Evolutionary conservation across 23 red algal genomes (phyloP), one percentile per base, ranked within the genome.

Genomic region (Chondrus crispus): DNA sequence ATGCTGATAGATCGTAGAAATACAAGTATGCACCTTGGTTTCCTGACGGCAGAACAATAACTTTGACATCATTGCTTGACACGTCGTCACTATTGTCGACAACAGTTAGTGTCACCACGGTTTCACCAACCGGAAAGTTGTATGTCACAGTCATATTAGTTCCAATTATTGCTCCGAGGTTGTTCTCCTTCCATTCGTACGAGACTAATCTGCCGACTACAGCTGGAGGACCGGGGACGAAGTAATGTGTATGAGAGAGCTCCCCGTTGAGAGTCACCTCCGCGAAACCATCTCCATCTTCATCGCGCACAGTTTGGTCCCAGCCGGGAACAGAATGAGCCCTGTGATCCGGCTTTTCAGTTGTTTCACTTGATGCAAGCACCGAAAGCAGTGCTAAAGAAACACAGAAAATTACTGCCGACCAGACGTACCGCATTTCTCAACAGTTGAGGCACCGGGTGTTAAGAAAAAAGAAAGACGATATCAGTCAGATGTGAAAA

Each of bases 211-310:
- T 70, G 19, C 89, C 89, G 3, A 79, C 72, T 42, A 89, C 71
- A 8, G 72, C 72, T 52, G 85, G 85, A 8, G 85, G 85, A 19
- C 89, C 89, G 41, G 89, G 78, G 30, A 84, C 42, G 37, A 93
- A 93, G 20, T 84, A 93, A 82, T 93, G 89, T n/a, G 75, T 93
- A 37, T 93, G 89, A 26, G 89, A 93, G 32, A 82, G 45, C 41
- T 74, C 74, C 29, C 89, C 89, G 48, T 93, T 82, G 32, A 93
- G 64, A 5, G 62, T 40, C 46, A 93, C 79, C 1, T 70, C 47
- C 2, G 69, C 89, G 24, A 84, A 77, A 14, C 89, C 89, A 45
- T 93, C 68, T 33, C 77, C 77, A 75, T 84, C 62, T 42, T 84
- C 77, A 82, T 93, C 89, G 16, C 77, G 62, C 20, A 74, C 89